Base-by-base conservation (phyloP, 805 yeast genomes). In the Hanseniaspora clermontiae region DNA sequence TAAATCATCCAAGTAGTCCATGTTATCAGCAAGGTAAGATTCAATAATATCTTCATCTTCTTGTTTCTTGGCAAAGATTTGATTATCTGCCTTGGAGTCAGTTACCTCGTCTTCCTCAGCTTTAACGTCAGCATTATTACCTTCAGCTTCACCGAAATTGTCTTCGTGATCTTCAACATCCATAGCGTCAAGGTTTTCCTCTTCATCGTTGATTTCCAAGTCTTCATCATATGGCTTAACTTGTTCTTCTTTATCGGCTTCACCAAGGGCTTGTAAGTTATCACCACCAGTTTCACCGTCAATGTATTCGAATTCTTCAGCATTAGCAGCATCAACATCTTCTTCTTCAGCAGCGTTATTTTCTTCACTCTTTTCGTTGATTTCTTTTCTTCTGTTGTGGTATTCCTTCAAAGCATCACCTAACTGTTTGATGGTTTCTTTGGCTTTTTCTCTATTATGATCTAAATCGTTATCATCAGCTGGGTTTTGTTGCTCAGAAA, bases 371-470 rank as follows among this genome's bases (percentile, higher is more conserved):
- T 86, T 80, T 60, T 87, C 90, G 61, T 82, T 75, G 59, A 93
- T 91, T 62, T 89, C 96, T 67, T 87, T 88, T 60, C 85, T 82
- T 63, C 96, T 84, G 66, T 87, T 84, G 66, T 91, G 95, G 71
- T 85, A 91, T 65, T 90, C 96, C 63, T 91, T 87, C 71, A 90
- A 67, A 0, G 95, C 80, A 68, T 90, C 97, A 53, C 98, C 97
- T 14, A 93, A 75, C 66, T 89, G 89, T 66, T 86, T 86, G 69
- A 91, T 73, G 0, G 95, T 81, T 63, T 88, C 89, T 57, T 78
- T 77, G 43, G 87, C 88, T 62, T 77, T 77, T 53, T 84, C 83
- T 55, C 87, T 72, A 19, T 86, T 80, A 19, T 75, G 72, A 43
- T 73, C 70, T 4, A 69, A 66, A 3, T 72, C 70, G 15, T 72